Conservation (phyloP, 805 yeast species). For the Ogataea degrootiae region DNA sequence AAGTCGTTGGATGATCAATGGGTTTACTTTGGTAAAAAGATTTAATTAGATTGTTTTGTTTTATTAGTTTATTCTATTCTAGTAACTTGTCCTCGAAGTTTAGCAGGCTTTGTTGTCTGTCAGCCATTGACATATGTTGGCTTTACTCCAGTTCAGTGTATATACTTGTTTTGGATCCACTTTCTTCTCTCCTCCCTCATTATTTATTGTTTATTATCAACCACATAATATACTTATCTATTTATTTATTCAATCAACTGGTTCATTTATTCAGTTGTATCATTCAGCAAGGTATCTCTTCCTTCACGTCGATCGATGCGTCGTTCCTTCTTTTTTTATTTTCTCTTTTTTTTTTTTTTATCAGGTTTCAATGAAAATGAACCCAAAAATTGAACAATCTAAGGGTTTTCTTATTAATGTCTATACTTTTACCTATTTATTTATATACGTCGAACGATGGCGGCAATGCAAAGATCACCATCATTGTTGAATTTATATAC, state of each 20-base stretch:
- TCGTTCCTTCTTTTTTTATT: too few species aligned
- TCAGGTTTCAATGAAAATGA: too few species aligned
- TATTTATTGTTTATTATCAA: not conserved
- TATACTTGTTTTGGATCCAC: too few species aligned
- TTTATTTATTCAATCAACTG: not conserved
- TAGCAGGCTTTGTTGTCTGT: not conserved
- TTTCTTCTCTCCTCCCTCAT: not conserved
- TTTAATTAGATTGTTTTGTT: conserved; percentile 22
- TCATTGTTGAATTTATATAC: too few species aligned
- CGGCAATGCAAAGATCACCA: too few species aligned
- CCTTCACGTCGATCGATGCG: too few species aligned
- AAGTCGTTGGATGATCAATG: conserved; percentile 79
- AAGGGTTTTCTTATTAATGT: too few species aligned
- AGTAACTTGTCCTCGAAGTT: not conserved
- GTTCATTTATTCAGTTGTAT: not conserved
- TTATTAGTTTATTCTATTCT: not conserved
- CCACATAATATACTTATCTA: not conserved
- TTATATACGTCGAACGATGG: too few species aligned
- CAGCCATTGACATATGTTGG: not conserved
- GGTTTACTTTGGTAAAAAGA: conserved; percentile 70
- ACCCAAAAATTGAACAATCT: too few species aligned
- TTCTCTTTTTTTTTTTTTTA: too few species aligned
- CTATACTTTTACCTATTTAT: too few species aligned
- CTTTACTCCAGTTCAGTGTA: too few species aligned
- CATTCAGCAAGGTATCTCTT: not conserved